Conservation (phyloP, 2,329 filamentous ascomycete genomes). For the Lachnellula hyalina region DNA sequence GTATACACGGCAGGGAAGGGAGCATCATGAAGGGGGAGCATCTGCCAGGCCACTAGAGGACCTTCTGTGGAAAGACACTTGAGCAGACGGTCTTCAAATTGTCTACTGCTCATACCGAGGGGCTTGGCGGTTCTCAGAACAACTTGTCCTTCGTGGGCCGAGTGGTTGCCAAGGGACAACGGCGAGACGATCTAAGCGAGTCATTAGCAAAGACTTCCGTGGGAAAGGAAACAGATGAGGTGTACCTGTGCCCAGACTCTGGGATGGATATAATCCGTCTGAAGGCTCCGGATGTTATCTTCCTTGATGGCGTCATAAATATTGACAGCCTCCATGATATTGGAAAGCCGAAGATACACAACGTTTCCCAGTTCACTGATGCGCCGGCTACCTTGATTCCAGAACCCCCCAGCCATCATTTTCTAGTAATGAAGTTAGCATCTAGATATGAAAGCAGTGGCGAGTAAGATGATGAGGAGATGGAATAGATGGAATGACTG, state of each 20-base stretch:
- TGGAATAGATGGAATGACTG: neutral
- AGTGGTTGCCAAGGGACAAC: conserved; percentile 20
- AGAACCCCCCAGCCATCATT: conserved; percentile 8
- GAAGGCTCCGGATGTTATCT: conserved; percentile 15
- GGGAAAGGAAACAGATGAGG: neutral
- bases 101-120: conserved; percentile 20
- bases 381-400: conserved; percentile 1
- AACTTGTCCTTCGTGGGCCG: conserved; percentile 49
- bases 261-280: conserved; percentile 24
- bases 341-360: conserved; percentile 19
- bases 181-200: conserved; percentile 13
- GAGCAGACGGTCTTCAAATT: conserved; percentile 37
- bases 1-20: neutral
- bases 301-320: conserved; percentile 22
- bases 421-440: conserved; percentile 13
- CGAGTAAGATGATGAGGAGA: neutral
- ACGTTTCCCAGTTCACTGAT: conserved; percentile 12
- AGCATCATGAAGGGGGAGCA: conserved; percentile 27
- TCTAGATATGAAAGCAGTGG: neutral
- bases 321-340: conserved; percentile 21
- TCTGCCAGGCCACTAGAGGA: conserved; percentile 47
- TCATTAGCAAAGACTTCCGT: conserved; percentile 29
- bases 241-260: conserved; percentile 17
- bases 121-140: conserved; percentile 42
- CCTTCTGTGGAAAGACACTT: conserved; percentile 43